These are phyloP conservation scores for Bonia amplexicaulis DNA, from an alignment of 176 grass and related monocot genomes.

Conservation along the genomic window DNA sequence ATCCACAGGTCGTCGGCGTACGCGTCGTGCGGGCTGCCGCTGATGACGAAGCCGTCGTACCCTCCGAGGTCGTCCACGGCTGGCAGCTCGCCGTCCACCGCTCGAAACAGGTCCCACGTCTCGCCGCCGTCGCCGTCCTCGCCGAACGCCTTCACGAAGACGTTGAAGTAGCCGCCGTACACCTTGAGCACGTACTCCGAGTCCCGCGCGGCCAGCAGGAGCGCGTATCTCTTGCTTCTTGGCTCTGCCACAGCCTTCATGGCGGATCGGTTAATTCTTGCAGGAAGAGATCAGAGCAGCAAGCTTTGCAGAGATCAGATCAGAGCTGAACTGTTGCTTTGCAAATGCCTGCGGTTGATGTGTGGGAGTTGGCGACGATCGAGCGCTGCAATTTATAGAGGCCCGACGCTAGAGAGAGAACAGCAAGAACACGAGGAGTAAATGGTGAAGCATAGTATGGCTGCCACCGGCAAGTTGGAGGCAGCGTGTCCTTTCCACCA, in stretches of 20 bases:
- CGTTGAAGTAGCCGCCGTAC: constrained; percentile 78
- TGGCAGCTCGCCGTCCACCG: constrained; percentile 73
- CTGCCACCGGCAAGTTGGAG: background rate
- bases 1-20: constrained; percentile 70
- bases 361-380: background rate
- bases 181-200: constrained; percentile 81
- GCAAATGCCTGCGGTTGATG: background rate
- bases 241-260: constrained; percentile 39
- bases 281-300: background rate
- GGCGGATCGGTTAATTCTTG: background rate
- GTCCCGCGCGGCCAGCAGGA: constrained; percentile 73
- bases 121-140: constrained; percentile 31
- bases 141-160: constrained; percentile 73
- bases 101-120: constrained; percentile 70
- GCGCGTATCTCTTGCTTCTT: constrained; percentile 44
- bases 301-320: background rate
- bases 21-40: constrained; percentile 78
- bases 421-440: background rate
- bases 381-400: constrained; percentile 25
- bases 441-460: background rate
- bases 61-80: constrained; percentile 2
- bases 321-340: background rate
- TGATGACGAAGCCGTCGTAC: constrained; percentile 89
- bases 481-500: background rate
- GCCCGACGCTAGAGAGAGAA: background rate